Base-by-base conservation (phyloP, 2,329 filamentous ascomycete genomes). In the Pseudocercospora crystallina region DNA sequence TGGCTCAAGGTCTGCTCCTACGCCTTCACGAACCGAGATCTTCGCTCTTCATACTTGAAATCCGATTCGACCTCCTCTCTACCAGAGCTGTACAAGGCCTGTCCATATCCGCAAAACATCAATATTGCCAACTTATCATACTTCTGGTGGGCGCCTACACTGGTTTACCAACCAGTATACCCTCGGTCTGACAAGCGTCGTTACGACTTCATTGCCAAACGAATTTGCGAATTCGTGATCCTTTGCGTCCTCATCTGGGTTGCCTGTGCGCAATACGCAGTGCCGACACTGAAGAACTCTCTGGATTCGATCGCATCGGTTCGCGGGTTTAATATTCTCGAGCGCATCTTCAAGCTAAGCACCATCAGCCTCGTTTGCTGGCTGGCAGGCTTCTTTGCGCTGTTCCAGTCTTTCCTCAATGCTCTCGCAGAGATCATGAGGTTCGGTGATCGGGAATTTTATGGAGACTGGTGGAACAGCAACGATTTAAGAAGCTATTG, bases 381-480 rank as follows among this genome's bases (percentile, higher is more conserved):
- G 94, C 85, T 99, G 0, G 91, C 91, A 1, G 92, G 94, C 5
- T 99, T 99, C 78, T 97, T 96, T 65, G 94, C 92, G 2, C 74
- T 97, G 11, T 99, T 99, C 74, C 94, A 99, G 67, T 92, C 89
- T 1, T 85, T 89, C 54, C 76, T 99, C 43, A 99, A 99, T 65
- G 90, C 90, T 0, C 76, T 97, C 14, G 92, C 92, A 3, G 94
- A 99, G 70, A 76, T 97, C 10, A 87, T 90, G 76, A 80, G 82
- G 37, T 99, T 99, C 64, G 94, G 87, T 13, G 94, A 99, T 69
- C 83, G 94, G 29, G 87, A 91, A 45, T 99, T 99, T 70, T 99
- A 99, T 70, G 86, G 89, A 33, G 90, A 96, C 65, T 99, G 94
- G 94, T 99, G 94, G 94, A 99, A 99, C 67, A 89, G 85, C 58